Base-by-base conservation (phyloP, 257 asterid genomes). In the Fraxinus excelsior region DNA sequence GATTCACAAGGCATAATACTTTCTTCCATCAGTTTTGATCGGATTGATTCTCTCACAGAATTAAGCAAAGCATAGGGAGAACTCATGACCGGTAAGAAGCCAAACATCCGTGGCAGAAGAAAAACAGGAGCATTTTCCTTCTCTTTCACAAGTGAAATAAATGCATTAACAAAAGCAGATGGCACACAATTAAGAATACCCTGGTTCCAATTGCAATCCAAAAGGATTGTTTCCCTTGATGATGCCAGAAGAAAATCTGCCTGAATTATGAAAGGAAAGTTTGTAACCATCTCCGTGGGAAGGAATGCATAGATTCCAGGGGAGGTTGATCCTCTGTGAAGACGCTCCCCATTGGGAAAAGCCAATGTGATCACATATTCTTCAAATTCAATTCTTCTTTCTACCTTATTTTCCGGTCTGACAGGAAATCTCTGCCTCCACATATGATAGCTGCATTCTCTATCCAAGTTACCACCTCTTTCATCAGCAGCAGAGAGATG, bases 371-470 rank as follows among this genome's bases (percentile, higher is more conserved):
- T 83, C 23, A 83, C 87, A 80, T 82, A 83, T 19, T 83, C 87
- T 11, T 83, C 84, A 3, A 83, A 81, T 1, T 83, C 87, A 80
- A 71, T 70, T 74, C 87, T 74, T 72, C 76, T 84, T 13, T 71
- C 87, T 10, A 78, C 87, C 51, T 73, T 66, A 34, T 70, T 70
- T 29, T 78, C 79, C 31, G 46, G 78, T 71, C 3, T 70, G 32
- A 84, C 83, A 7, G 84, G 87, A 75, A 84, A 84, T 53, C 78
- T 80, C 35, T 80, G 83, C 32, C 81, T 84, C 87, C 87, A 84
- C 80, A 80, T 80, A 42, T 80, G 60, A 66, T 84, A 84, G 71
- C 81, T 65, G 75, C 87, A 84, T 66, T 74, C 84, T 19, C 34
- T 25, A 3, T 42, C 86, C 14, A n/a, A n/a, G n/a, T n/a, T n/a